These are phyloP conservation scores for Cercospora nicotianae DNA, from an alignment of 2,329 filamentous ascomycete species.

Conservation along the genomic window DNA sequence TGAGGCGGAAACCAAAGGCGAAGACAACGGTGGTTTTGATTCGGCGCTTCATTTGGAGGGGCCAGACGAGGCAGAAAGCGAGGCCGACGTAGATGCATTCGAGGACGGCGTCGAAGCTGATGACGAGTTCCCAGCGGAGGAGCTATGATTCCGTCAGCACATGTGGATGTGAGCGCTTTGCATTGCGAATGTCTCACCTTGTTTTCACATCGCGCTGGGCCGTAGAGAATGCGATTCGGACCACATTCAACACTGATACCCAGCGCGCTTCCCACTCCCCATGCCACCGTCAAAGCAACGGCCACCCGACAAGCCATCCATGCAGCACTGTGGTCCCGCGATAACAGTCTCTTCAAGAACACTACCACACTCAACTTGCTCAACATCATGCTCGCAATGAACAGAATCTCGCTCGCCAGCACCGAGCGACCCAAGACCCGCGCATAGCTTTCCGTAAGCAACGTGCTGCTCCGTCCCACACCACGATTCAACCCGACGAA, in stretches of 20 bases:
- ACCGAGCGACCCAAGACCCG: slow-evolving; percentile 23
- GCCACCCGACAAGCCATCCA: slow-evolving; percentile 24
- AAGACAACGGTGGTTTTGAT: slow-evolving; percentile 35
- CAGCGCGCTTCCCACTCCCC: slow-evolving; percentile 33
- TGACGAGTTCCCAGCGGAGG: slow-evolving; percentile 32
- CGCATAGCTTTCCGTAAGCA: slow-evolving; percentile 19
- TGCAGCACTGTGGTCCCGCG: slow-evolving; percentile 28
- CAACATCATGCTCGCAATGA: slow-evolving; percentile 31
- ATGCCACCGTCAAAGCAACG: slow-evolving; percentile 26
- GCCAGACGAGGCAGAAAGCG: slow-evolving; percentile 30
- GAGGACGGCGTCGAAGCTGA: slow-evolving; percentile 32
- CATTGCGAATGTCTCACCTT: slow-evolving; percentile 21
- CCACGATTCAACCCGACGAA: slow-evolving; percentile 28
- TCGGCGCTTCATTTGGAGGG: slow-evolving; percentile 33
- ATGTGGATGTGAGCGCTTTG: background rate
- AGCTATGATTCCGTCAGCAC: slow-evolving; percentile 15
- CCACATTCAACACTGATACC: slow-evolving; percentile 26
- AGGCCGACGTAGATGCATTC: slow-evolving; percentile 32
- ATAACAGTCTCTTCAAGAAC: slow-evolving; percentile 37
- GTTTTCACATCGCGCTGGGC: slow-evolving; percentile 21
- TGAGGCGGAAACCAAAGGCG: slow-evolving; percentile 34
- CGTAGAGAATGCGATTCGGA: slow-evolving; percentile 19
- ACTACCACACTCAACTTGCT: slow-evolving; percentile 37
- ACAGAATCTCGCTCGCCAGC: slow-evolving; percentile 32
- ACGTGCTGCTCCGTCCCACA: slow-evolving; percentile 23